Base-by-base conservation (phyloP, 805 yeast genomes). In the Wickerhamiella kurtzmanii region DNA sequence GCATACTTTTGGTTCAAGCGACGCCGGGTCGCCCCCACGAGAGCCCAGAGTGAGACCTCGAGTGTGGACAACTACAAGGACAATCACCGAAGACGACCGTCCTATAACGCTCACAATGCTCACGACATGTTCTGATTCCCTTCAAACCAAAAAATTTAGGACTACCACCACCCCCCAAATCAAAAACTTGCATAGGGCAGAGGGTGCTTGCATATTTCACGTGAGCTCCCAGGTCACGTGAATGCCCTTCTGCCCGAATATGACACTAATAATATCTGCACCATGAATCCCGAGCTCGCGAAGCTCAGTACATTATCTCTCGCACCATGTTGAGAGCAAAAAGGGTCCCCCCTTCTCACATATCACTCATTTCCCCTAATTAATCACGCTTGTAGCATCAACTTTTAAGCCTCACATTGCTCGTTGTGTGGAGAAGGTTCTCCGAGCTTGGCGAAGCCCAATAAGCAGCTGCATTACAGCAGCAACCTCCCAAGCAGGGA, bases 1-100 rank as follows among this genome's bases (percentile, higher is more conserved):
- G 43, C 32, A 16, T 32, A 42, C 17, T 37, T 35, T 16, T 47
- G 35, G 39, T 15, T 37, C 32, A 37, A 46, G 35, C 45, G 50
- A 16, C 44, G 48, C 4, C 32, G 32, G 9, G 32, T 25, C 11
- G 6, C 32, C 9, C 32, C 32, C 11, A 6, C 32, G 6, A 6
- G 32, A 25, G 9, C 32, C 32, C 32, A 11, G 11, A 25, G 32
- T 11, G 32, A 25, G 11, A 25, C 32, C 11, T 25, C 32, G 9
- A 25, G 32, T 11, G 11, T 25, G 9, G 32, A 25, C 6, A 25
- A 25, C 11, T 25, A 6, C 32, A 25, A 25, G 11, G 32, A 25
- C 6, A 25, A 11, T 11, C 32, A 25, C 32, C 32, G 11, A 11
- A 6, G 32, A 25, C 6, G 11, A 6, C 32, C 6, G 6, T 25